Conservation (phyloP, 2,329 filamentous ascomycete genomes). For the Sporothrix brunneoviolacea region DNA sequence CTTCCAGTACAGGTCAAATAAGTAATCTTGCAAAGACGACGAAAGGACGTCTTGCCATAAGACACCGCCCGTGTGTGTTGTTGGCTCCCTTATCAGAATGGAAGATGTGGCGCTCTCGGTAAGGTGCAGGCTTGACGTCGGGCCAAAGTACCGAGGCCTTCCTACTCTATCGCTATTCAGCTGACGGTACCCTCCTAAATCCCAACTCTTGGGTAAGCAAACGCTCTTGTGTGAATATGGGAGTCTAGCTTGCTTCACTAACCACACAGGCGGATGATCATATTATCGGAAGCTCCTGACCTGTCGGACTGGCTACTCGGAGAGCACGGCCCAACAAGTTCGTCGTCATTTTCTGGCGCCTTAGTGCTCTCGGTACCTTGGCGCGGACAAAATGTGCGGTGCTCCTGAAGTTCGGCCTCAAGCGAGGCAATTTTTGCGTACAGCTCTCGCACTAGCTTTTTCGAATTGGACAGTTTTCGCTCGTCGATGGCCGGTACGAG, state of each 20-base stretch:
- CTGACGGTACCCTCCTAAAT: background rate
- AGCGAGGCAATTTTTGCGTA: slow-evolving; percentile 6
- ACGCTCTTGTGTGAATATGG: no score
- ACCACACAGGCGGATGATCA: slow-evolving; percentile 12
- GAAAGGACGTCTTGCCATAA: slow-evolving; percentile 8
- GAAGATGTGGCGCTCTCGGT: slow-evolving; percentile 8
- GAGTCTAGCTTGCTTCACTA: background rate
- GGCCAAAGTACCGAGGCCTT: slow-evolving; percentile 6
- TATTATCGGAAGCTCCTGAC: background rate
- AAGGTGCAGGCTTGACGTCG: slow-evolving; percentile 1
- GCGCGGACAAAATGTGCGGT: background rate
- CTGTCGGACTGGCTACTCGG: background rate
- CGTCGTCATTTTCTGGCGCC: background rate
- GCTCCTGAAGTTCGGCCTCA: slow-evolving; percentile 6
- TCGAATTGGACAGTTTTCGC: slow-evolving; percentile 10
- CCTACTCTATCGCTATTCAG: slow-evolving; percentile 7
- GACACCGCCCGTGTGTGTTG: background rate
- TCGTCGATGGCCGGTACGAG: slow-evolving; percentile 8
- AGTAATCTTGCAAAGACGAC: background rate
- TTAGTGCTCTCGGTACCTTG: background rate
- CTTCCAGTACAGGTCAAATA: slow-evolving; percentile 11
- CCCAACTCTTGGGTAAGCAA: background rate
- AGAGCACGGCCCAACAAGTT: background rate
- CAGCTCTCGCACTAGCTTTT: slow-evolving; percentile 11
- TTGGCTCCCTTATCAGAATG: background rate